Evolutionary conservation across 2,329 filamentous ascomycete genomes (phyloP).

Genomic region (Xylaria sp.): DNA sequence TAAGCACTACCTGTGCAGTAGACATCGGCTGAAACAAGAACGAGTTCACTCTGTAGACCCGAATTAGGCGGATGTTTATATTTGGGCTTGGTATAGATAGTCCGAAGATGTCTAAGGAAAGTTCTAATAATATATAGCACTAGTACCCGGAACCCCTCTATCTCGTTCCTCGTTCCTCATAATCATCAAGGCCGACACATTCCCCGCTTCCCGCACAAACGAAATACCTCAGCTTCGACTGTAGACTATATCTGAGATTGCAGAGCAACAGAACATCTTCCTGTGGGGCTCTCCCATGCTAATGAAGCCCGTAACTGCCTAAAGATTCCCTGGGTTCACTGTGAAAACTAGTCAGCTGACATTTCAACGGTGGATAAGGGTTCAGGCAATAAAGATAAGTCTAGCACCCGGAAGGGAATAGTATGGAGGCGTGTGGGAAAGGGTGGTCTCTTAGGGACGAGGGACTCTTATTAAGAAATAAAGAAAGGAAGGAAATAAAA

Average conservation of each 20-base stretch:
- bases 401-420: too few relatives aligned
- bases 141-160: background rate
- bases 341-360: conserved; percentile 8
- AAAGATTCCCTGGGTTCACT: conserved; percentile 30
- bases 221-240: background rate
- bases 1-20: too few relatives aligned
- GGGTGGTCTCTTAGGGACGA: too few relatives aligned
- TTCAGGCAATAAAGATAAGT: too few relatives aligned
- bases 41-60: too few relatives aligned
- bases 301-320: background rate
- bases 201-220: background rate
- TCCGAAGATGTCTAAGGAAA: background rate
- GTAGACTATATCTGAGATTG: too few relatives aligned
- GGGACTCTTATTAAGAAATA: too few relatives aligned
- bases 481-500: background rate
- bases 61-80: too few relatives aligned
- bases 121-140: background rate
- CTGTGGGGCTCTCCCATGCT: background rate
- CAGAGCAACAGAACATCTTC: background rate
- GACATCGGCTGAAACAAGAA: background rate
- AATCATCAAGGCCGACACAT: background rate
- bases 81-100: too few relatives aligned
- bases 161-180: background rate
- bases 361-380: too few relatives aligned
- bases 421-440: background rate